Evolutionary conservation across 73 alveolate genomes (phyloP), one percentile per base, ranked within the genome.

Genomic region (Breviolum minutum): DNA sequence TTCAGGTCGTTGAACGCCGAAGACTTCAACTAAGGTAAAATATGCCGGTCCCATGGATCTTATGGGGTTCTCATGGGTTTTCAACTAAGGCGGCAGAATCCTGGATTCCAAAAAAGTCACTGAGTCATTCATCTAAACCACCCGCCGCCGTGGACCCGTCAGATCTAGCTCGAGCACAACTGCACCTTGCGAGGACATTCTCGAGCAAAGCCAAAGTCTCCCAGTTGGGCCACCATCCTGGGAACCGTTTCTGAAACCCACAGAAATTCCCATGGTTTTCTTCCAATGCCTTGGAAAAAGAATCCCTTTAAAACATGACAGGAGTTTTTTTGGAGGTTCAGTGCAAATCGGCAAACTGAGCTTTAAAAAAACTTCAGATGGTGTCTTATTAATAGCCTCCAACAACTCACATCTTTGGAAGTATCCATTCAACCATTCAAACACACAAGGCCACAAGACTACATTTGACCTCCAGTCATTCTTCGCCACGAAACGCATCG

Each of bases 161-260:
- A 22, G 77, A 22, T 68, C 77, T 14, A 68, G 2, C 77, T 68
- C 77, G 77, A 2, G 77, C 77, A 68, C n/a, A 24, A 77, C n/a
- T 24, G 16, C 16, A 30, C 98, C 98, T 92, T 76, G 63, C 90
- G 98, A 61, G 98, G 98, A 81, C 98, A 92, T 81, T 92, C 98
- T 61, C 98, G 89, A 70, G 98, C 98, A 74, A 92, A 68, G 98
- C 98, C 98, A 32, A 92, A 92, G 98, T 92, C 98, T 27, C 98
- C 98, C 66, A 92, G 63, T 81, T 92, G 98, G 30, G 68, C 98
- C 66, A 92, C 98, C 48, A 92, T 24, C 98, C 98, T 92, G n/a
- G 90, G 61, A n/a, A 76, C 24, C 27, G 86, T 32, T 14, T 24
- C 27, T n/a, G 7, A 8, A 24, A 9, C 29, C 22, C 13, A 40